These are phyloP conservation scores for Penstemon davidsonii DNA, from an alignment of 257 asterid genomes.

Conservation along the genomic window DNA sequence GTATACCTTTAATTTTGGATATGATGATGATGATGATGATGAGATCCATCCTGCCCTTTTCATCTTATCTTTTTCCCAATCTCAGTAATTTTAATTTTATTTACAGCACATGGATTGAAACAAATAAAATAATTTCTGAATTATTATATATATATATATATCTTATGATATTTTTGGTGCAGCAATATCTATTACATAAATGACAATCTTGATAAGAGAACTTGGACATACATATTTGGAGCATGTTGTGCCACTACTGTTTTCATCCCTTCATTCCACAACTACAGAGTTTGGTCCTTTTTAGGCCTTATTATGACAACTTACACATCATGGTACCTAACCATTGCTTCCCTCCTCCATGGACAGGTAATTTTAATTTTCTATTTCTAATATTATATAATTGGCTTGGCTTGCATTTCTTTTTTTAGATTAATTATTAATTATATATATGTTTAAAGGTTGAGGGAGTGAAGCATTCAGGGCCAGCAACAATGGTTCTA, in stretches of 20 bases:
- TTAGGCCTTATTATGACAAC: constrained; percentile 77
- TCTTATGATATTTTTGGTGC: constrained; percentile 23
- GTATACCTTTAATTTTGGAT: constrained; percentile 33
- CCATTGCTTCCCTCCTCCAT: constrained; percentile 71
- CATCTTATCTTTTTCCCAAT: too few species aligned
- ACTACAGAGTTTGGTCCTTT: constrained; percentile 85
- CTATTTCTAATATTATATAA: too few species aligned
- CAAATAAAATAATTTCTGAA: background rate
- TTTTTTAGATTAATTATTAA: background rate
- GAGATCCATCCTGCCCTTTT: background rate
- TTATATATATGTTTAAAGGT: constrained; percentile 37
- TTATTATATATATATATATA: too few species aligned
- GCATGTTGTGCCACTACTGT: constrained; percentile 90
- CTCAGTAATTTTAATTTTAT: background rate
- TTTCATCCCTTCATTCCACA: constrained; percentile 83
- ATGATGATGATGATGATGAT: background rate
- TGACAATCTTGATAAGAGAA: constrained; percentile 86
- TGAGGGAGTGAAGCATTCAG: constrained; percentile 81
- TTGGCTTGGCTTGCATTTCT: too few species aligned
- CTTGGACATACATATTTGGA: constrained; percentile 92
- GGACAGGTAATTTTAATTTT: constrained; percentile 58
- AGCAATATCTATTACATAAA: constrained; percentile 83
- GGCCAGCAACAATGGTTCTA: constrained; percentile 75
- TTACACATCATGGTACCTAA: constrained; percentile 82
- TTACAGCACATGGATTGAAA: constrained; percentile 1